Evolutionary conservation across 2,329 filamentous ascomycete genomes (phyloP), one percentile per base, ranked within the genome.

Genomic region (Achaetomium macrosporum): DNA sequence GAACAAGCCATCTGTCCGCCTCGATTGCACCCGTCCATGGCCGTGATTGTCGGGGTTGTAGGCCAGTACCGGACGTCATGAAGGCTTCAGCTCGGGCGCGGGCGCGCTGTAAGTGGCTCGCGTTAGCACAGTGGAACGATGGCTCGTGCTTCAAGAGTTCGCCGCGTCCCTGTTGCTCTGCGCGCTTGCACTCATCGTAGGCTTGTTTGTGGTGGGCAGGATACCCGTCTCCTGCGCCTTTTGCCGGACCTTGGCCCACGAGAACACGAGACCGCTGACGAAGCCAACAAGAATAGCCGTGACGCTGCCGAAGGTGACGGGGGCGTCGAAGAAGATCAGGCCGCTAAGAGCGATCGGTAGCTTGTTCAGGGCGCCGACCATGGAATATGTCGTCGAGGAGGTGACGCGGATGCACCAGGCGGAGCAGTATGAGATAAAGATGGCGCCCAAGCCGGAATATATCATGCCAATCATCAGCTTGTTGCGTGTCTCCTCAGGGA

Each of bases 381-480:
- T 97, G 30, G 89, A 95, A 77, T 97, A 99, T 2, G 93, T 99
- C 9, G 93, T 99, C 16, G 91, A 96, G 0, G 91, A 95, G 8
- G 93, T 97, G 59, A 96, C 88, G 61, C 93, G 91, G 59, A 99
- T 95, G 68, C 93, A 97, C 93, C 93, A 99, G 36, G 93, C 93
- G 15, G 92, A 96, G 67, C 90, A 95, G 79, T 99, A 99, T n/a
- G 92, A 97, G 71, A 99, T 99, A 74, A 96, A 96, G 66, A 97
- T 91, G 47, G 91, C 88, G 35, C 85, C 91, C 50, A 96, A 78
- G 55, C 93, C 93, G 5, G 93, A 96, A 72, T 97, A 87, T 65
- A 97, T 75, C 88, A 97, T 96, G 66, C 91, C 88, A 55, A 87
- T 73, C 61, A 95, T 79, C 63, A 96, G 83, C 62, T 77, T 81